phyloP scores from a whole-genome alignment of 2,329 filamentous ascomycete genomes.

The Aspergillus sp. region DNA sequence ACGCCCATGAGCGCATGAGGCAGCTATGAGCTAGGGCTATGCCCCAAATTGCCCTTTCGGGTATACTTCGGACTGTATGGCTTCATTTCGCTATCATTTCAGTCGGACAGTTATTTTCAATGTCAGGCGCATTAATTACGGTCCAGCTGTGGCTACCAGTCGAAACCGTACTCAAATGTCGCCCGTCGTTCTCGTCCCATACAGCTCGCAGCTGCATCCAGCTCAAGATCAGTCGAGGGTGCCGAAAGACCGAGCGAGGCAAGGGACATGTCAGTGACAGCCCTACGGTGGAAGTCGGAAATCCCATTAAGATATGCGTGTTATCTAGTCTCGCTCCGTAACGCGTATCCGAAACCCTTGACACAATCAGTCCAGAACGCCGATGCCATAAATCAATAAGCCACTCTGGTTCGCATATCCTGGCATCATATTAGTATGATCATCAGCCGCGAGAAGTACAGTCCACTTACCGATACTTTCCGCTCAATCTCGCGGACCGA shows the following conservation, averaged over 20 bases:
- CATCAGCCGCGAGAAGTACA: not conserved
- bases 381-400: slow-evolving; percentile 36
- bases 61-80: too few species aligned
- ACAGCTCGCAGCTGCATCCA: slow-evolving; percentile 29
- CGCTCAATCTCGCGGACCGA: slow-evolving; percentile 89
- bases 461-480: slow-evolving; percentile 63
- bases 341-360: slow-evolving; percentile 17
- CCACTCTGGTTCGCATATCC: slow-evolving; percentile 51
- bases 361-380: slow-evolving; percentile 13
- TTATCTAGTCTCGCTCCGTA: slow-evolving; percentile 10
- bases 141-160: slow-evolving; percentile 26
- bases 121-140: slow-evolving; percentile 45
- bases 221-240: slow-evolving; percentile 31
- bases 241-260: slow-evolving; percentile 41
- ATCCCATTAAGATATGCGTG: too few species aligned
- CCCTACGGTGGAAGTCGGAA: not conserved
- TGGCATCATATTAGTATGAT: slow-evolving; percentile 17
- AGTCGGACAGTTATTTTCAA: too few species aligned
- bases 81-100: too few species aligned
- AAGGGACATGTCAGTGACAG: slow-evolving; percentile 32
- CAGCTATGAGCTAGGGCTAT: too few species aligned
- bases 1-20: too few species aligned
- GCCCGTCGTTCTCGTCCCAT: slow-evolving; percentile 41
- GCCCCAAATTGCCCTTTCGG: too few species aligned
- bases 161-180: slow-evolving; percentile 45